These are phyloP conservation scores for Aspergillus oerlinghausenensis DNA, from an alignment of 2,329 filamentous ascomycete species.

Conservation along the genomic window DNA sequence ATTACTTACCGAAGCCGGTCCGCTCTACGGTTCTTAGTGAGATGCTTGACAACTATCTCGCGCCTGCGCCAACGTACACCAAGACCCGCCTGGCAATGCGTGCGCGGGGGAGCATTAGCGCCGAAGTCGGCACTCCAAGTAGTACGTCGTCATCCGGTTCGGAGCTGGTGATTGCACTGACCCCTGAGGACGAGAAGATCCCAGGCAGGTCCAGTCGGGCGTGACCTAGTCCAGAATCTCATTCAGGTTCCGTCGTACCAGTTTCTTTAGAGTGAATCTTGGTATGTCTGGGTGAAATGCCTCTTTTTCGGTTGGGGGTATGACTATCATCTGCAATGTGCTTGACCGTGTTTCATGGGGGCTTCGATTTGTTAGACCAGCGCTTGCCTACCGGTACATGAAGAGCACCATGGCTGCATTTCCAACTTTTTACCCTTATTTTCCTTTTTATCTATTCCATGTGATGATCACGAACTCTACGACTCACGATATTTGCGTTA, in stretches of 20 bases:
- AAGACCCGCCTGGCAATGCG: conserved; percentile 28
- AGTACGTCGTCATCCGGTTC: conserved; percentile 15
- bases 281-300: background rate
- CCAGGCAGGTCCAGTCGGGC: background rate
- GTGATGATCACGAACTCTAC: conserved; percentile 17
- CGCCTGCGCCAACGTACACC: conserved; percentile 42
- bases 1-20: conserved; percentile 95
- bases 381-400: background rate
- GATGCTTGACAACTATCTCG: conserved; percentile 68
- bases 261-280: background rate
- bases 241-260: background rate
- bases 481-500: conserved; percentile 13
- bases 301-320: background rate
- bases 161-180: conserved; percentile 11
- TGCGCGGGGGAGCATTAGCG: conserved; percentile 25
- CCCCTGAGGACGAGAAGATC: conserved; percentile 14
- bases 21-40: conserved; percentile 78
- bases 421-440: background rate
- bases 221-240: background rate
- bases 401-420: background rate
- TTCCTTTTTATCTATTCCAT: conserved; percentile 2
- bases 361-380: background rate
- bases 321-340: background rate
- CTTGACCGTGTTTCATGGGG: background rate
- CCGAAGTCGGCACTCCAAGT: conserved; percentile 22